Percentiles rank a stretch among this genome's conserved stretches.
These are phyloP conservation scores for Avena insularis DNA, from an alignment of 176 grass and related monocot species.

Conservation along the genomic window DNA sequence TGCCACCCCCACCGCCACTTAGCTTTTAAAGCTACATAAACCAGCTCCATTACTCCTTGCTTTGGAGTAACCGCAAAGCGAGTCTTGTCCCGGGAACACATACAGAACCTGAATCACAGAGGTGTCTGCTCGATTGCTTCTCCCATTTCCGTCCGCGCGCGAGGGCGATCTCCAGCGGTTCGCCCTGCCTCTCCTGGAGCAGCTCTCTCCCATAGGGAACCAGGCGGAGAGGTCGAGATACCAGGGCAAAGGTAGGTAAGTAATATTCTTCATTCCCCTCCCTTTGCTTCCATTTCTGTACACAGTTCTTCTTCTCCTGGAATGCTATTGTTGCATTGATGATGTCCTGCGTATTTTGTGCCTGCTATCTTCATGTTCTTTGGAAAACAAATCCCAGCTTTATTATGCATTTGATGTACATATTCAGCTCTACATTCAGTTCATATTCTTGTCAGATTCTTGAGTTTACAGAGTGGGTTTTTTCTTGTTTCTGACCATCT, in stretches of 20 bases:
- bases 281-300: background rate
- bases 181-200: background rate
- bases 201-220: background rate
- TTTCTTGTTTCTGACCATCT: background rate
- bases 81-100: constrained; percentile 26
- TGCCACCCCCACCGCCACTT: background rate
- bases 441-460: background rate
- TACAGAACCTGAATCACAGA: constrained; percentile 36
- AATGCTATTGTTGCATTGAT: background rate
- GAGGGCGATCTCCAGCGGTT: constrained; percentile 11
- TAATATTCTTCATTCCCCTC: constrained; percentile 21
- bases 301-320: background rate
- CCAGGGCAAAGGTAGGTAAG: constrained; percentile 21
- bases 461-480: background rate
- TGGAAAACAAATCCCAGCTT: background rate
- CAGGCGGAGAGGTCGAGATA: background rate
- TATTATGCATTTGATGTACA: background rate
- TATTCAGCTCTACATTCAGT: background rate
- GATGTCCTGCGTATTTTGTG: background rate
- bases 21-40: constrained; percentile 52
- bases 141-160: background rate
- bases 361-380: constrained; percentile 4
- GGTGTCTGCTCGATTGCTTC: constrained; percentile 38
- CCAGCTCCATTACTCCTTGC: constrained; percentile 41
- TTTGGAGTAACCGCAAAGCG: constrained; percentile 56